Conservation (phyloP, 495 filamentous ascomycete species). For the Aspergillus funiculosus region DNA sequence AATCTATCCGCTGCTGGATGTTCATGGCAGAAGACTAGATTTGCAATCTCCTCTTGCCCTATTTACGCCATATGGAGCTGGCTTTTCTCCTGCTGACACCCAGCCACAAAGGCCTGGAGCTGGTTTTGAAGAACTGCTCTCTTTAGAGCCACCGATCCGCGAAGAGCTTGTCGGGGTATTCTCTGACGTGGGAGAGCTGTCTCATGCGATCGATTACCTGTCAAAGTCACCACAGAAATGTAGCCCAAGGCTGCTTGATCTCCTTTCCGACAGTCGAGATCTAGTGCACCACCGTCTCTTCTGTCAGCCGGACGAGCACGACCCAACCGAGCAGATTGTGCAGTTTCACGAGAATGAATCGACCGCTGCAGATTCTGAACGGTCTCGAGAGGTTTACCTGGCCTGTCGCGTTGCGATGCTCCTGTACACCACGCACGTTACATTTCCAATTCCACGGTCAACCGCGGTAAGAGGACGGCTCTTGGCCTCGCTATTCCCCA, state of each 20-base stretch:
- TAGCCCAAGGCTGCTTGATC: neutral
- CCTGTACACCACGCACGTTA: conserved; percentile 2
- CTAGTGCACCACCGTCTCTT: neutral
- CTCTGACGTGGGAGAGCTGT: neutral
- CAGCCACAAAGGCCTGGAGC: neutral
- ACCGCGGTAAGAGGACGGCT: neutral
- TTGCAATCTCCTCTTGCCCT: neutral
- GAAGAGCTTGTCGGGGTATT: neutral
- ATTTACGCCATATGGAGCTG: too few relatives aligned
- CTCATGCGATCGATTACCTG: neutral
- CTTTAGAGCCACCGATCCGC: neutral
- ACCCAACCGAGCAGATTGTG: neutral
- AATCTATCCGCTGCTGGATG: neutral
- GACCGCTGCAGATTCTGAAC: neutral
- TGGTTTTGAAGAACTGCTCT: neutral
- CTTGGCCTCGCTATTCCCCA: neutral
- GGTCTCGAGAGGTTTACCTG: neutral
- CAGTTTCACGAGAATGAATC: too few relatives aligned
- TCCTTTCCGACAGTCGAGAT: neutral
- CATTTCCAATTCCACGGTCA: conserved; percentile 5
- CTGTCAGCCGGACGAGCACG: neutral
- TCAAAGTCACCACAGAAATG: neutral
- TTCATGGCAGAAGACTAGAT: neutral
- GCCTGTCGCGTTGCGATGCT: neutral
- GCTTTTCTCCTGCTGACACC: too few relatives aligned